Evolutionary conservation across 2,329 filamentous ascomycete species (phyloP).

Genomic region (Fusarium azukiicola): DNA sequence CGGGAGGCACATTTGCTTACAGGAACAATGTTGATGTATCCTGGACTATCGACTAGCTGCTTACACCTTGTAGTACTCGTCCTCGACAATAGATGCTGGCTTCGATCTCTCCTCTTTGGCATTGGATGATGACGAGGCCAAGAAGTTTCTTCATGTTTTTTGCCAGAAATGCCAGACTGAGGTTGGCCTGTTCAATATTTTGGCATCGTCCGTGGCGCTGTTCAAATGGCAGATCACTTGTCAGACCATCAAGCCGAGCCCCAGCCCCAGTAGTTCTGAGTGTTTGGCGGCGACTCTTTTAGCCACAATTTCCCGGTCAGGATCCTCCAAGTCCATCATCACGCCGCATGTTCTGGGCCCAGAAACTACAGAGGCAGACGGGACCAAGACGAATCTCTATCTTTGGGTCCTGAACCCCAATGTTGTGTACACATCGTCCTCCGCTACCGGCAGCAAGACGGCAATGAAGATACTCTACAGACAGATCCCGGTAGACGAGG

Average conservation of each 20-base stretch:
- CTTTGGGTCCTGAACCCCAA: conserved; percentile 79
- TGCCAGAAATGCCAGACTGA: conserved; percentile 70
- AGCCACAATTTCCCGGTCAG: conserved; percentile 76
- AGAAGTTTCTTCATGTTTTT: conserved; percentile 64
- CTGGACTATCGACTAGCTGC: conserved; percentile 37
- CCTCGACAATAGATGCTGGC: conserved; percentile 55
- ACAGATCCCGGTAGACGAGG: conserved; percentile 66
- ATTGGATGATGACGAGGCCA: conserved; percentile 47
- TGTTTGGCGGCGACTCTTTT: conserved; percentile 76
- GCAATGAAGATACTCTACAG: conserved; percentile 78
- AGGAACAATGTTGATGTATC: conserved; percentile 27
- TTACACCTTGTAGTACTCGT: conserved; percentile 64
- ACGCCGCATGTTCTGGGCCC: conserved; percentile 58
- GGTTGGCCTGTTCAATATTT: conserved; percentile 71
- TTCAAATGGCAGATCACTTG: conserved; percentile 80
- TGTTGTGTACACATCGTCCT: conserved; percentile 73
- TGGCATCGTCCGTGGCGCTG: conserved; percentile 69
- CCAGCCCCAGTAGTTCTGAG: conserved; percentile 66
- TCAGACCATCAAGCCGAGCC: conserved; percentile 52
- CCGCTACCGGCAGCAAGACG: conserved; percentile 51
- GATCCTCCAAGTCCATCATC: conserved; percentile 77
- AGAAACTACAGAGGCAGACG: conserved; percentile 17
- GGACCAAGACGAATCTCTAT: conserved; percentile 61
- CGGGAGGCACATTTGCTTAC: conserved; percentile 69
- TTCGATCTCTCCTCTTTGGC: conserved; percentile 57